Conservation (phyloP, 441 rosid genomes). For the Melastoma candidum region DNA sequence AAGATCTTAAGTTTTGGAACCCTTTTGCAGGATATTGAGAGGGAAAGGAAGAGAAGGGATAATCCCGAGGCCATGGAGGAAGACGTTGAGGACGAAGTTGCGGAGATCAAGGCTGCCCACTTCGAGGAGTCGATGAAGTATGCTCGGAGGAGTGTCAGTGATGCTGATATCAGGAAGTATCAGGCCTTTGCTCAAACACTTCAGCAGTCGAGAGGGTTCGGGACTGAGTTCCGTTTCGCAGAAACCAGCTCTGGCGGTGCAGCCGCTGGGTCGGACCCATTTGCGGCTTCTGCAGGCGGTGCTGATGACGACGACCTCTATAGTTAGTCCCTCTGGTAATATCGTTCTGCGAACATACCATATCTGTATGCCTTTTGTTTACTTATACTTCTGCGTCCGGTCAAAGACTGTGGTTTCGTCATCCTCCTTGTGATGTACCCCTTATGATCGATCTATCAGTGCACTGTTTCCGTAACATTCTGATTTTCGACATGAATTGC, state of each 20-base stretch:
- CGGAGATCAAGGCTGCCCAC: constrained; percentile 54
- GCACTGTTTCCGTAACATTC: too few species aligned
- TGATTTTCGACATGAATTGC: constrained; percentile 15
- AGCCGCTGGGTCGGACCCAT: constrained; percentile 39
- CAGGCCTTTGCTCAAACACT: constrained; percentile 58
- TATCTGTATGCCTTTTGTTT: too few species aligned
- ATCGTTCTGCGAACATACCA: too few species aligned
- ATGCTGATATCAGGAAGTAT: constrained; percentile 56
- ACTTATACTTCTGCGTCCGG: too few species aligned
- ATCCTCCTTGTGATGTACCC: too few species aligned
- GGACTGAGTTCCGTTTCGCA: constrained; percentile 43
- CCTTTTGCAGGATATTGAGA: constrained; percentile 43
- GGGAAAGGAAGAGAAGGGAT: constrained; percentile 44
- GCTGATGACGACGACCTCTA: constrained; percentile 89
- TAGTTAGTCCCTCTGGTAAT: constrained; percentile 24
- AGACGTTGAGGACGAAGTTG: constrained; percentile 42
- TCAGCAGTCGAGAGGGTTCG: constrained; percentile 57
- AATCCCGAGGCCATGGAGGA: constrained; percentile 70
- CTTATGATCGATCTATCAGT: too few species aligned
- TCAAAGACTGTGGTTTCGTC: too few species aligned
- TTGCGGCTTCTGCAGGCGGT: constrained; percentile 52
- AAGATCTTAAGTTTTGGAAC: not conserved
- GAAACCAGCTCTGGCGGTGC: constrained; percentile 24
- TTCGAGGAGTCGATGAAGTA: constrained; percentile 62
- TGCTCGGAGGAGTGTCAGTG: constrained; percentile 58